Conservation (phyloP, 192 early-diverging fungal genomes). For the Umbelopsis isabellina region DNA sequence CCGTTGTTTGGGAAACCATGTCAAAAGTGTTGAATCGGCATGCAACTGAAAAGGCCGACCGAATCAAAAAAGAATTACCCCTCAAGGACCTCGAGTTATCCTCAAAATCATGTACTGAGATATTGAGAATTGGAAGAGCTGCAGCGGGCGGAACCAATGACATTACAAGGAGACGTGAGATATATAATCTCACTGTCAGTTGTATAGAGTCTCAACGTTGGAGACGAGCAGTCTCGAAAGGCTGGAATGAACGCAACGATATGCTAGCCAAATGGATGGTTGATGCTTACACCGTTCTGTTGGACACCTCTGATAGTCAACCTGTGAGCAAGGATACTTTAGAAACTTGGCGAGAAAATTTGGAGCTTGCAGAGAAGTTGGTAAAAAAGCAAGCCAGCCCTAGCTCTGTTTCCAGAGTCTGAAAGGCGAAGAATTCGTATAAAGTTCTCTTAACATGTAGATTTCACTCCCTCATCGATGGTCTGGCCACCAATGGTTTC, state of each 20-base stretch:
- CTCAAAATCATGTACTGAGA: neutral
- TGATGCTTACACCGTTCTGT: neutral
- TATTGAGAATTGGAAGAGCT: neutral
- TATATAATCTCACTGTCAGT: neutral
- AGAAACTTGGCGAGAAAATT: neutral
- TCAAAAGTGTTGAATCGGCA: neutral
- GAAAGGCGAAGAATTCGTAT: neutral
- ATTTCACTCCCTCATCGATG: too few species aligned
- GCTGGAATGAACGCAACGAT: neutral
- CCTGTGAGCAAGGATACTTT: neutral
- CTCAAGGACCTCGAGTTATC: neutral
- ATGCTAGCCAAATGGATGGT: neutral
- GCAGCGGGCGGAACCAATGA: neutral
- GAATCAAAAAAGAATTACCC: neutral
- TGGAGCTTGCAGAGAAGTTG: neutral
- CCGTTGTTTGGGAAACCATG: conserved; percentile 1
- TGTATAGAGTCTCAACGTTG: conserved; percentile 1
- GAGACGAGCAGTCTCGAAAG: neutral
- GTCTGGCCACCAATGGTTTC: too few species aligned
- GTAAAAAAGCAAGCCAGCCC: neutral
- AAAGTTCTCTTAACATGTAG: too few species aligned
- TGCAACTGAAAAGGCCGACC: neutral
- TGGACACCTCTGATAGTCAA: neutral
- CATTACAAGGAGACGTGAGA: neutral
- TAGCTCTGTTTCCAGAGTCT: neutral